Conservation (phyloP, 352 stramenopile species). For the Phytopythium cucurbitacearum region DNA sequence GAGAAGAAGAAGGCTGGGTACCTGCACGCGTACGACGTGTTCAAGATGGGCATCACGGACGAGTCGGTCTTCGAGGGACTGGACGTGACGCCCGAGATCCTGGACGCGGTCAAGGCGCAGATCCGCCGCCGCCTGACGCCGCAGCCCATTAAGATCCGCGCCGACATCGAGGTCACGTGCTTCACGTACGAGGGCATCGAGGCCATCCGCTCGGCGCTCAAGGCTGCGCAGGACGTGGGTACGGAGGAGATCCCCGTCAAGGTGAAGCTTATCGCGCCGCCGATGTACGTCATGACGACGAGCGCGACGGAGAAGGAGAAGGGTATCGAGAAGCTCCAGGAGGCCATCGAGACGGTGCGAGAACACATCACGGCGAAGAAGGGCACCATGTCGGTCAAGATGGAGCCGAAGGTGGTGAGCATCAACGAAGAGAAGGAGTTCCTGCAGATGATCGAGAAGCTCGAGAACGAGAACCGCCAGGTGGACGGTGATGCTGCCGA, state of each 20-base stretch:
- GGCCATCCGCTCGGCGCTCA: slow-evolving; percentile 96
- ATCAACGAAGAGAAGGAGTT: slow-evolving; percentile 99
- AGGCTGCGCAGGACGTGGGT: slow-evolving; percentile 80
- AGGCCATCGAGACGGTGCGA: slow-evolving; percentile 94
- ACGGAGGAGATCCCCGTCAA: slow-evolving; percentile 93
- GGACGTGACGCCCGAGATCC: slow-evolving; percentile 85
- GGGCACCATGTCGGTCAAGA: slow-evolving; percentile 95
- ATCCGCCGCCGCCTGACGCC: slow-evolving; percentile 96
- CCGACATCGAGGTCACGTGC: slow-evolving; percentile 99
- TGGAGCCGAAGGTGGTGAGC: slow-evolving; percentile 98
- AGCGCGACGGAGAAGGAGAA: slow-evolving; percentile 98
- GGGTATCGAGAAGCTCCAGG: slow-evolving; percentile 95
- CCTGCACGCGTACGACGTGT: slow-evolving; percentile 98
- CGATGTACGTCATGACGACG: slow-evolving; percentile 99
- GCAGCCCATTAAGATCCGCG: slow-evolving; percentile 99
- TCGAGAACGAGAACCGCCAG: slow-evolving; percentile 98
- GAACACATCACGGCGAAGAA: slow-evolving; percentile 95
- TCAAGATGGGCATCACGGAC: slow-evolving; percentile 97
- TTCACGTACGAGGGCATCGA: slow-evolving; percentile 99
- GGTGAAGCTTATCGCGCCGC: slow-evolving; percentile 99
- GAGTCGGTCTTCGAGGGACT: slow-evolving; percentile 85
- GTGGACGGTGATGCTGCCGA: slow-evolving; percentile 97
- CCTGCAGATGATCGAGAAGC: slow-evolving; percentile 98
- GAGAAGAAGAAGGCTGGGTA: slow-evolving; percentile 87
- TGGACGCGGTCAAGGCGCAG: slow-evolving; percentile 92